Base-by-base conservation (phyloP, 352 stramenopile genomes). In the Pythium pyrilobum region DNA sequence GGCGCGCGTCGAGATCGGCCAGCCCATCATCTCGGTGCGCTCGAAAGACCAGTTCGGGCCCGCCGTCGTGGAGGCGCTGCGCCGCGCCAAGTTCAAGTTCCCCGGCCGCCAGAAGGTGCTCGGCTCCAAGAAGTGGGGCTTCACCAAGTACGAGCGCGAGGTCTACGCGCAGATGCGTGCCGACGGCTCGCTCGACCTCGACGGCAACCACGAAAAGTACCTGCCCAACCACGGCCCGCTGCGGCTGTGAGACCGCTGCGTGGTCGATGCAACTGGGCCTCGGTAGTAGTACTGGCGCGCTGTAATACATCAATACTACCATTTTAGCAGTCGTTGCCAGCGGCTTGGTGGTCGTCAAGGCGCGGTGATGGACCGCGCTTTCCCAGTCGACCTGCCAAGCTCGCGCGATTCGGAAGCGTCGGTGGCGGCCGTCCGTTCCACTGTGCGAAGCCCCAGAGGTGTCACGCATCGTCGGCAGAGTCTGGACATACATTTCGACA, bases 21-120 rank as follows among this genome's bases (percentile, higher is more conserved):
- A 99, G 85, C 88, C 98, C 47, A 93, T 99, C 69, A 96, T 99
- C 52, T 97, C 81, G 59, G 95, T 99, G 41, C 89, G 97, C 59
- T 92, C 87, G 57, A 99, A 99, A 84, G 97, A 99, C 78, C 76
- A 81, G 43, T 91, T 97, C 64, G 87, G 92, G 58, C 69, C 84
- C 6, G 84, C 95, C 49, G 95, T 98, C 57, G 91, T 99, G 39
- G 96, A 99, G 77, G 96, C 97, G 23, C 92, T 99, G 64, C 95
- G 97, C 84, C 95, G 97, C 81, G 97, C 96, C 69, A 99, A 99
- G 87, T 99, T 99, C 81, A 99, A 99, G 91, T 99, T 99, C 79
- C 96, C 97, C 32, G 97, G 97, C 71, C 89, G 97, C 66, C 97
- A 99, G 89, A 99, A 99, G 92, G 98, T 99, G 68, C 77, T 99